Evolutionary conservation across 306 rosid genomes (phyloP), one percentile per base, ranked within the genome.

Genomic region (Herpetospermum pedunculosum): DNA sequence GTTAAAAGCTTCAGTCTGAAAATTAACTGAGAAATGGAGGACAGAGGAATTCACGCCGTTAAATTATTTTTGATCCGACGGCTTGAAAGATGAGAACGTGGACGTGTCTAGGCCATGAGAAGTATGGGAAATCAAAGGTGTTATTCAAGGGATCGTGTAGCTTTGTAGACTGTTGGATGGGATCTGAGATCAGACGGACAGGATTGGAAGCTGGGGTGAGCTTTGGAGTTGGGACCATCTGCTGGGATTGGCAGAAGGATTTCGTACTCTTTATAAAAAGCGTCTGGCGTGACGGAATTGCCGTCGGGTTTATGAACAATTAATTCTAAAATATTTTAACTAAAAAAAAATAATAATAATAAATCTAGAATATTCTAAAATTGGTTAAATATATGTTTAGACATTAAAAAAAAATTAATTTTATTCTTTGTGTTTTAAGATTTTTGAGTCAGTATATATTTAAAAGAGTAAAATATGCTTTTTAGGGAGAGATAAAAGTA

Each of bases 101-200:
- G 78, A 75, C 5, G 25, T 8, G 30, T 32, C 5, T 32, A 2
- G 41, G 29, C 78, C 78, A 75, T 63, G 78, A 75, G 71, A 43
- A 60, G 34, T 0, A 10, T 12, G 16, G 6, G 28, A 41, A 19
- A 75, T 75, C 78, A 62, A 46, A 75, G 78, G 72, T 28, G 4
- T 1, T n/a, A 30, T 2, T 8, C 8, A 46, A 7, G 46, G 72
- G 34, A 75, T 1, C 71, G 78, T 75, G 72, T 18, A 13, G 15
- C 1, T 0, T 0, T 18, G 0, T 18, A 4, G 5, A 5, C 60
- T 63, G 78, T 29, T 25, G 34, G 72, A 75, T 75, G 60, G 62
- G 35, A 44, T n/a, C 34, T 8, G 5, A 5, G 12, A 63, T 75
- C 78, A 50, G 73, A 63, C 49, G 78, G 63, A 4, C 25, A 37